phyloP scores from a whole-genome alignment of 306 rosid species.

The Malus asiatica region DNA sequence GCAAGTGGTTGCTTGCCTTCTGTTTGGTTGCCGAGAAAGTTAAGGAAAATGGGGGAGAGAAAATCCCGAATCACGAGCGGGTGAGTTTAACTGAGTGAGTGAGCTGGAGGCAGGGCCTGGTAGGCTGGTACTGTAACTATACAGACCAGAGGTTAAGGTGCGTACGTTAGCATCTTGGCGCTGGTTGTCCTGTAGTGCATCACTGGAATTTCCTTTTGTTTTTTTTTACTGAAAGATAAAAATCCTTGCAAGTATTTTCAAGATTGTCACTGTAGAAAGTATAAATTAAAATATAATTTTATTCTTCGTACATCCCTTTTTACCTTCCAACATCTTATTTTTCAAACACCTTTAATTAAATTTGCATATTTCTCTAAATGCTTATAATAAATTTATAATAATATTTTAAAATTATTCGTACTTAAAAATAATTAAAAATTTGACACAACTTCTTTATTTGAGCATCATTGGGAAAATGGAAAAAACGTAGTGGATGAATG shows the following conservation, averaged over 20 bases:
- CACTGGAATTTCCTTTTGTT: not conserved
- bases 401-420: too few species aligned
- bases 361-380: too few species aligned
- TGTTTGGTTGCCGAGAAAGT: constrained; percentile 26
- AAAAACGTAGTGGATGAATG: too few species aligned
- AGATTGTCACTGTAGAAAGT: not conserved
- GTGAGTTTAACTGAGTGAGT: not conserved
- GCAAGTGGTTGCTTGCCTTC: not conserved
- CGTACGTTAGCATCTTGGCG: constrained; percentile 16
- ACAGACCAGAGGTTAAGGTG: constrained; percentile 1
- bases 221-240: not conserved
- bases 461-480: too few species aligned
- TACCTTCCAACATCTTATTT: too few species aligned
- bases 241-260: not conserved
- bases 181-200: not conserved
- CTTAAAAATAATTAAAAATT: too few species aligned
- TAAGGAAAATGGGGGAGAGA: constrained; percentile 5
- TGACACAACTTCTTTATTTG: too few species aligned
- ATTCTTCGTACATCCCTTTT: too few species aligned
- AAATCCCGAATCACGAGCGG: not conserved
- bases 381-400: too few species aligned
- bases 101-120: constrained; percentile 14
- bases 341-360: too few species aligned
- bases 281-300: too few species aligned
- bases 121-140: not conserved